A percentile compares a stretch with the other conserved stretches of the same genome.
Evolutionary conservation across 2,329 filamentous ascomycete genomes (phyloP).

Genomic region (Beauveria sp.): DNA sequence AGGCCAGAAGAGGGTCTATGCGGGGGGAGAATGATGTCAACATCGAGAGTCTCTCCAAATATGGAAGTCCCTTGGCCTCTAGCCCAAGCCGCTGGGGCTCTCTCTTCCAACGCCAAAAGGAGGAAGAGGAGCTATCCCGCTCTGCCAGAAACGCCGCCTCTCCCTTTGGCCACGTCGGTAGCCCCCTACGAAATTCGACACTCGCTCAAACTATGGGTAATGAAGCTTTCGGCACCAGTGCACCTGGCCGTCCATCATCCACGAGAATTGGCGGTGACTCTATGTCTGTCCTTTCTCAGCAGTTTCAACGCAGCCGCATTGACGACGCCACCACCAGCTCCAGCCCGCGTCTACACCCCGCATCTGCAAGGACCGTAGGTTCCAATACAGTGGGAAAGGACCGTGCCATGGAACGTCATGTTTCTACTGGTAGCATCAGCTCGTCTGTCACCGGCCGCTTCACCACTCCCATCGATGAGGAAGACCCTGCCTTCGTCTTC

Average conservation of each 20-base stretch:
- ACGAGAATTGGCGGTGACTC: constrained; percentile 39
- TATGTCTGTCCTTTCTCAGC: constrained; percentile 52
- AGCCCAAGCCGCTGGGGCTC: constrained; percentile 56
- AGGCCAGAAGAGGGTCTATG: constrained; percentile 55
- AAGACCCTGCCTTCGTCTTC: constrained; percentile 57
- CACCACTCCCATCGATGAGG: constrained; percentile 58
- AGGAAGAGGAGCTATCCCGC: constrained; percentile 43
- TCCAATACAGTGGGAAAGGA: constrained; percentile 34
- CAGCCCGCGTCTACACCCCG: constrained; percentile 45
- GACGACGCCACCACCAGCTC: constrained; percentile 36
- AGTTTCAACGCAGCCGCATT: constrained; percentile 53
- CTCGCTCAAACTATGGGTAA: constrained; percentile 52
- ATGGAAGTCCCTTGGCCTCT: constrained; percentile 51
- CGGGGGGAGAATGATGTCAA: constrained; percentile 45
- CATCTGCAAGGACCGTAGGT: constrained; percentile 33
- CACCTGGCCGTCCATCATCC: constrained; percentile 31
- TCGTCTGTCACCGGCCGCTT: constrained; percentile 48
- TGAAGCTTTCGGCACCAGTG: constrained; percentile 26
- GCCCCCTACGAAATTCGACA: constrained; percentile 55
- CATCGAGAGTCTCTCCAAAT: constrained; percentile 45
- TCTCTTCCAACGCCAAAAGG: constrained; percentile 51
- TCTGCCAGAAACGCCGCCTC: constrained; percentile 34
- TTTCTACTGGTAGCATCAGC: constrained; percentile 51
- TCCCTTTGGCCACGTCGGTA: constrained; percentile 60
- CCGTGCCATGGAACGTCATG: constrained; percentile 45